Conservation (phyloP, 805 yeast genomes). For the Nakazawaea ishiwadae region DNA sequence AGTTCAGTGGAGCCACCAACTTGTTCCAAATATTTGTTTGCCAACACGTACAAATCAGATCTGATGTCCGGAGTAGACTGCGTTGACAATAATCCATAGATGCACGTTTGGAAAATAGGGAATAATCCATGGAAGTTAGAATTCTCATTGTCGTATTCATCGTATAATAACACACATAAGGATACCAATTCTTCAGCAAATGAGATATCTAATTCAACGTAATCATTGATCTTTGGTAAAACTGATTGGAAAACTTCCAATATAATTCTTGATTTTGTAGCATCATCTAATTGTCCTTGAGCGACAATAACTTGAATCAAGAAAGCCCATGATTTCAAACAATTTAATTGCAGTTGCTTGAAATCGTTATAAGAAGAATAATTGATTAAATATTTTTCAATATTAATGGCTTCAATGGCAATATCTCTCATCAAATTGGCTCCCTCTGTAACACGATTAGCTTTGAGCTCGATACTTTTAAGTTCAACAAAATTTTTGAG, state of each 20-base stretch:
- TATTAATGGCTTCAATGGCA: conserved; percentile 18
- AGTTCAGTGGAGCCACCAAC: conserved; percentile 36
- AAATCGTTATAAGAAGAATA: conserved; percentile 42
- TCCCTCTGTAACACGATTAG: conserved; percentile 6
- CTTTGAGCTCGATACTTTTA: conserved; percentile 21
- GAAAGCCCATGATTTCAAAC: conserved; percentile 80
- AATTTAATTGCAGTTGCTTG: conserved; percentile 48
- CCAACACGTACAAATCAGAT: conserved; percentile 73
- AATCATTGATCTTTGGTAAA: conserved; percentile 73
- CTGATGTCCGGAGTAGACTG: conserved; percentile 63
- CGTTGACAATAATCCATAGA: conserved; percentile 69
- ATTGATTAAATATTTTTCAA: conserved; percentile 38
- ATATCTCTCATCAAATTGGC: conserved; percentile 3
- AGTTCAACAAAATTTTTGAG: conserved; percentile 27
- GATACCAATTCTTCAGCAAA: conserved; percentile 78
- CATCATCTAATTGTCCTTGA: conserved; percentile 47
- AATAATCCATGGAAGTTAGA: conserved; percentile 44
- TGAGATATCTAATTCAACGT: conserved; percentile 56
- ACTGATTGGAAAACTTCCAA: conserved; percentile 72
- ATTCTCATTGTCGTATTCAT: conserved; percentile 38
- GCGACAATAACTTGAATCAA: conserved; percentile 68
- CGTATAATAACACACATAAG: conserved; percentile 65
- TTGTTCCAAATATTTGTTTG: conserved; percentile 59
- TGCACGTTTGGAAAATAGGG: conserved; percentile 68
- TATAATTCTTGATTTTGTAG: conserved; percentile 55